Evolutionary conservation across 2,329 filamentous ascomycete species (phyloP).

Genomic region (Calonectria pseudoreteaudii): DNA sequence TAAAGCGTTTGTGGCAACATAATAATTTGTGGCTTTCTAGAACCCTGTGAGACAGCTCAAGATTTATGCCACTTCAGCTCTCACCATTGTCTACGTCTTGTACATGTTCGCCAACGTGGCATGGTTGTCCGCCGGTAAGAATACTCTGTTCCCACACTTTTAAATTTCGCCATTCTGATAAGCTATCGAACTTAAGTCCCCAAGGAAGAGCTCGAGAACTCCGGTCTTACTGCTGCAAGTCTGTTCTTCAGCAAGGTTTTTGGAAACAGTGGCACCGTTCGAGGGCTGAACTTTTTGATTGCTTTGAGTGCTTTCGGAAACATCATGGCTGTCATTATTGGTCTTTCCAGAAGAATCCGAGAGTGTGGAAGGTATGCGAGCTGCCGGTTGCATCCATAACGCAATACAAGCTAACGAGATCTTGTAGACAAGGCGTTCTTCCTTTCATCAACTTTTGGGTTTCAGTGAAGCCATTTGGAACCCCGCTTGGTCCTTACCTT

Average conservation of each 20-base stretch:
- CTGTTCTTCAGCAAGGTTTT: slow-evolving; percentile 20
- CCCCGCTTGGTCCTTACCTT: slow-evolving; percentile 14
- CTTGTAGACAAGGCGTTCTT: slow-evolving; percentile 4
- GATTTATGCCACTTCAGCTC: slow-evolving; percentile 19
- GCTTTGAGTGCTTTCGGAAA: slow-evolving; percentile 19
- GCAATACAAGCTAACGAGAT: background rate
- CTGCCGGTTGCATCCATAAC: no score
- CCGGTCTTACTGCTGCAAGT: slow-evolving; percentile 12
- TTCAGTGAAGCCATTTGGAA: slow-evolving; percentile 7
- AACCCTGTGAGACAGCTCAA: slow-evolving; percentile 20
- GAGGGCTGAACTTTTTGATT: slow-evolving; percentile 16
- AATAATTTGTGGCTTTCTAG: background rate
- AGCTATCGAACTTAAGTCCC: background rate
- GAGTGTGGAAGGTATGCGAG: slow-evolving; percentile 13
- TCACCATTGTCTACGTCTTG: slow-evolving; percentile 18
- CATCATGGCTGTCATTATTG: slow-evolving; percentile 21
- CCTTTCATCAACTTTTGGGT: slow-evolving; percentile 8
- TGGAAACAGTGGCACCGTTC: slow-evolving; percentile 12
- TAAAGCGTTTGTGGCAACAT: background rate
- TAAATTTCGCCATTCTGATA: background rate
- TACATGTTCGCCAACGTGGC: slow-evolving; percentile 25
- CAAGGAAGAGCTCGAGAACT: slow-evolving; percentile 15
- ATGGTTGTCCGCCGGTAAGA: slow-evolving; percentile 16
- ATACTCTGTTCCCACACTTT: background rate
- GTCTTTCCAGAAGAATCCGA: slow-evolving; percentile 14